Evolutionary conservation across 176 grass and related monocot genomes (phyloP).

Genomic region (Alopecurus myosuroides): DNA sequence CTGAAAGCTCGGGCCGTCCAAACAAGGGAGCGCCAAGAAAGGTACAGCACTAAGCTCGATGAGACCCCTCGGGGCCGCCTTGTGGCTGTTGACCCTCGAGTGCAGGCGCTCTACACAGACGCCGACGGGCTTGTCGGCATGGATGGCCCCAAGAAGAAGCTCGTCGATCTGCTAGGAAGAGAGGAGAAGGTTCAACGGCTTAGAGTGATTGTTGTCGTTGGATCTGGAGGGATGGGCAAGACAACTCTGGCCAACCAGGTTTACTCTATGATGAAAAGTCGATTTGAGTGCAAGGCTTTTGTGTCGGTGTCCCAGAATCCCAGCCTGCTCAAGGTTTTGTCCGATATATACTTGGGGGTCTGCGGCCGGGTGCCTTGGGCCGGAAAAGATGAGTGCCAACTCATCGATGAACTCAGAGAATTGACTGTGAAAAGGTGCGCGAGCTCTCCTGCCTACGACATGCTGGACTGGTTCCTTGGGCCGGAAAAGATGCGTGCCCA

Average conservation of each 20-base stretch:
- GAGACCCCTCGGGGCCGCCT: neutral
- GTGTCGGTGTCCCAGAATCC: neutral
- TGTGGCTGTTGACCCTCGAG: neutral
- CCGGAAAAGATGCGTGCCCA: no score
- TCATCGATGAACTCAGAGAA: neutral
- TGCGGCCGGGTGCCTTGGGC: neutral
- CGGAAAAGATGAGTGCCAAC: neutral
- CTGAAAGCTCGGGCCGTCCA: neutral
- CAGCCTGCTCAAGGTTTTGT: neutral
- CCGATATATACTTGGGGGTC: neutral
- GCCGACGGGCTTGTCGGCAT: neutral
- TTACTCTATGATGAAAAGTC: neutral
- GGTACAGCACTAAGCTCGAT: neutral
- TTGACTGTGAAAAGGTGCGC: no score
- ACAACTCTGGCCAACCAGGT: neutral
- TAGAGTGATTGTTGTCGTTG: neutral
- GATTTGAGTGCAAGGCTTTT: neutral
- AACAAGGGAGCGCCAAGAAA: neutral
- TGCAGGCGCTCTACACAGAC: neutral
- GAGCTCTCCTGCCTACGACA: no score
- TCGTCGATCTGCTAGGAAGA: neutral
- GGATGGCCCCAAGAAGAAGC: neutral
- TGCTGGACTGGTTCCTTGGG: no score
- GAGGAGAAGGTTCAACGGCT: neutral
- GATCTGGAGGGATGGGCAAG: constrained; percentile 19